Base-by-base conservation (phyloP, 2,329 filamentous ascomycete species). In the Cercospora zeina region DNA sequence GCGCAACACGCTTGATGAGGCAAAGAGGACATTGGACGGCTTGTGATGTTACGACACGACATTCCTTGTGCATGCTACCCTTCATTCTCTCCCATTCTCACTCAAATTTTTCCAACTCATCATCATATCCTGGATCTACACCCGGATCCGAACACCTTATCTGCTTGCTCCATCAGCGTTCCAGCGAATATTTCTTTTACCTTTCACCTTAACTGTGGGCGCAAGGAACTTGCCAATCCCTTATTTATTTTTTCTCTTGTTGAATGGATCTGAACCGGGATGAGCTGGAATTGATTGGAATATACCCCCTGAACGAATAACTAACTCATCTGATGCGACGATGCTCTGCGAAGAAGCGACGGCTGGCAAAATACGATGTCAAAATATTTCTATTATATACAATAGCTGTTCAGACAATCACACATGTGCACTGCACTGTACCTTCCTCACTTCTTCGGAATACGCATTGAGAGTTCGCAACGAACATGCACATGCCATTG, bases 1-100 rank as follows among this genome's bases (percentile, higher is more conserved):
- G 74, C 81, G 91, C 63, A 80, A 89, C 65, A 82, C 89, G 67
- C 82, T 96, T 55, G 90, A 96, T 67, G 85, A 86, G 57, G 92
- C 91, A 4, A 85, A 87, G 63, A 82, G 85, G 57, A 83, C 90
- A 3, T 79, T 96, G 31, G 90, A 93, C 67, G 90, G 90, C 1
- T 58, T 63, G 31, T 63, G 36, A 63, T 50, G 47, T 24, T 6
- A 19, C n/a, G 21, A 50, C 47, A 2, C 11, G 47, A 14, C 47
- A 21, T 8, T 21, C 19, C 27, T 50, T 50, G 11, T n/a, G n/a
- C n/a, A 3, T 16, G n/a, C 3, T 9, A 16, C 11, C 36, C 3
- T 16, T 39, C 36, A 13, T 39, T 13, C n/a, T 39, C 9, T 3
- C 11, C 11, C 4, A 4, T 8, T 8, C 3, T 13, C 36, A 39